A percentile compares a stretch with the other conserved stretches of the same genome.
Evolutionary conservation across 2,329 filamentous ascomycete species (phyloP).

Genomic region (Ascochyta rabiei): DNA sequence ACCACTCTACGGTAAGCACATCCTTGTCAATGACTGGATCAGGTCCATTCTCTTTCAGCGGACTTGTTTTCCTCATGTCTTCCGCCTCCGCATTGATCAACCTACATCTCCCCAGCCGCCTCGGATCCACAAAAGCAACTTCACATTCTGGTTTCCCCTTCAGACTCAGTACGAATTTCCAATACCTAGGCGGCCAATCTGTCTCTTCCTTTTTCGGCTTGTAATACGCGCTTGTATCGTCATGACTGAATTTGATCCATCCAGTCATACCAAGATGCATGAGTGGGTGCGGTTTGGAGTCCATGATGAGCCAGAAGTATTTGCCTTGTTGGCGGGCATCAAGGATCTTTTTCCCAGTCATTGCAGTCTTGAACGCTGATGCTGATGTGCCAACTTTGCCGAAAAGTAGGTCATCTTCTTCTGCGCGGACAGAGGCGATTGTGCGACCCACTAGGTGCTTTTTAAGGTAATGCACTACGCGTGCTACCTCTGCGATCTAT

Average conservation of each 20-base stretch:
- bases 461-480: conserved; percentile 83
- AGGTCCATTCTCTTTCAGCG: conserved; percentile 89
- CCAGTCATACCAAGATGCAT: conserved; percentile 81
- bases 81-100: conserved; percentile 80
- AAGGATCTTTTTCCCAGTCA: conserved; percentile 74
- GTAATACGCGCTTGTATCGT: conserved; percentile 81
- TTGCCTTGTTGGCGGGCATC: conserved; percentile 87
- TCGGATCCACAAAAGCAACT: conserved; percentile 81
- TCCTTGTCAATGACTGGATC: conserved; percentile 87
- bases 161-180: conserved; percentile 82
- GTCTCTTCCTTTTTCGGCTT: conserved; percentile 62
- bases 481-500: conserved; percentile 68
- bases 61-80: conserved; percentile 75
- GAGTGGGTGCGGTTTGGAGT: conserved; percentile 78
- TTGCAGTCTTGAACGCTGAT: conserved; percentile 71
- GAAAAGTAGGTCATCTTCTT: conserved; percentile 84
- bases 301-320: conserved; percentile 92
- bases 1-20: conserved; percentile 75
- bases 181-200: conserved; percentile 86
- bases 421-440: conserved; percentile 71
- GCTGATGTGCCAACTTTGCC: conserved; percentile 87
- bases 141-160: conserved; percentile 65
- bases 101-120: conserved; percentile 78
- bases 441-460: conserved; percentile 84
- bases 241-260: conserved; percentile 86